Base-by-base conservation (phyloP, 208 protist genomes). In the Trypanosoma vivax region DNA sequence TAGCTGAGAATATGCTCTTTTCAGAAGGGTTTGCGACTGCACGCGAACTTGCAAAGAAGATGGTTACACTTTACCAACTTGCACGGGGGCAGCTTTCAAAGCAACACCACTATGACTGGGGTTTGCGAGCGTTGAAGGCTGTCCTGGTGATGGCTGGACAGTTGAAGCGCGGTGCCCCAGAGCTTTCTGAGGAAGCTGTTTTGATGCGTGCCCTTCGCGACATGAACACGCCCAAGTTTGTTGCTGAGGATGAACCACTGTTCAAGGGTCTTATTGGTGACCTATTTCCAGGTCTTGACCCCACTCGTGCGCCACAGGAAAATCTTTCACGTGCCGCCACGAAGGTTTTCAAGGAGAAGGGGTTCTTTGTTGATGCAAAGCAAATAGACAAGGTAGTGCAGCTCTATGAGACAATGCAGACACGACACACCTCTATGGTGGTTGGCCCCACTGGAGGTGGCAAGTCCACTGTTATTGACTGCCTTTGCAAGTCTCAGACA, bases 201-300 rank as follows among this genome's bases (percentile, higher is more conserved):
- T 83, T 99, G 27, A 99, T 99, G 97, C 86, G 97, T 46, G 98
- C 98, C 23, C 73, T 99, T 40, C 89, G 97, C 45, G 98, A 99
- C 74, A 99, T 99, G 97, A 99, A 99, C 71, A 83, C 97, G 42
- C 98, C 98, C n/a, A 99, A 99, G 78, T 99, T 99, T 79, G 91
- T 99, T 39, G 98, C 94, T 37, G 93, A 99, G 60, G 98, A 99
- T 67, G 96, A 99, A 38, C 97, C 97, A 24, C 83, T 99, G 19
- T 99, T 99, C 79, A 79, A 91, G 41, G 97, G 97, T 38, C 87
- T 99, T 24, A 97, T 99, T 64, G 82, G 85, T 13, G 98, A 99
- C 67, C 80, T 99, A 16, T 99, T 99, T 73, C 97, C 98, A 2
- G 90, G 89, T 11, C 78, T 99, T 23, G 88, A 98, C 69, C 87